phyloP scores from a whole-genome alignment of 495 filamentous ascomycete genomes.

The Articulospora tetracladia region DNA sequence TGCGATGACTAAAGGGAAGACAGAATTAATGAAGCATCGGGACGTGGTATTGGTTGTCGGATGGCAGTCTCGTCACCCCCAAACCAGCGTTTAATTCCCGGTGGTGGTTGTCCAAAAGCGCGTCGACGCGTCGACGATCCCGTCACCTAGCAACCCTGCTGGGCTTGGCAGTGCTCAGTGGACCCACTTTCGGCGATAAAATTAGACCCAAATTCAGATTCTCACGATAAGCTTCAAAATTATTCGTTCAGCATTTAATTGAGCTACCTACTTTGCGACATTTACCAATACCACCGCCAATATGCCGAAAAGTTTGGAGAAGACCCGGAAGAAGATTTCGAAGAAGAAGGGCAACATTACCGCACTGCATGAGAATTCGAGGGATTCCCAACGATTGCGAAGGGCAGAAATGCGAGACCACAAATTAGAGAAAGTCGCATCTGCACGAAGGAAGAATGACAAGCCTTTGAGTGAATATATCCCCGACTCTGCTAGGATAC shows the following conservation, averaged over 20 bases:
- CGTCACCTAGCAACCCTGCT: neutral
- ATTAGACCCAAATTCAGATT: neutral
- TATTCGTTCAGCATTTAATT: neutral
- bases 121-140: neutral
- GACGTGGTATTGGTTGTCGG: neutral
- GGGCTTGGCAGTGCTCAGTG: neutral
- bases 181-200: neutral
- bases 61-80: neutral
- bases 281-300: neutral
- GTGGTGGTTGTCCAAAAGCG: neutral
- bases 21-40: neutral
- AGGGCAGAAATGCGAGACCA: slow-evolving; percentile 71
- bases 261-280: neutral
- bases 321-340: slow-evolving; percentile 78
- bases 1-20: neutral
- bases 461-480: slow-evolving; percentile 56
- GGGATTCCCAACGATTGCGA: slow-evolving; percentile 71
- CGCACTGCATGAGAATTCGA: slow-evolving; percentile 76
- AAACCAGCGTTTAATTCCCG: neutral
- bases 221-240: slow-evolving; percentile 7
- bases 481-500: neutral
- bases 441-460: slow-evolving; percentile 60
- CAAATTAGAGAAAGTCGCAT: slow-evolving; percentile 62
- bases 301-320: slow-evolving; percentile 70
- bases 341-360: slow-evolving; percentile 67